Conservation (phyloP, 176 grass and related monocot species). For the Bonia amplexicaulis region DNA sequence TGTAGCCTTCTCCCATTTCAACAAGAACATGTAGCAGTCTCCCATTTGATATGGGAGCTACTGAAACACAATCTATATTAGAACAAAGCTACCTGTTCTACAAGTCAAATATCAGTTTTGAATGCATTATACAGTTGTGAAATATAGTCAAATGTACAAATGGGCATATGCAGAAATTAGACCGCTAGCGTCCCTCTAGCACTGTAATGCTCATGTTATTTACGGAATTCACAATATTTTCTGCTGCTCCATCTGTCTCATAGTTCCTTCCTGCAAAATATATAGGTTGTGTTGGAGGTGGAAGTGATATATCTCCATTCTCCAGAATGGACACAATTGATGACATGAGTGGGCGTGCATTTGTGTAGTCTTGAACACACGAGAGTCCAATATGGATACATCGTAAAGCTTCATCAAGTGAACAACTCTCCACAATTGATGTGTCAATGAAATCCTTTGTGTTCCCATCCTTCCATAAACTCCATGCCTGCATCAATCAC, state of each 20-base stretch:
- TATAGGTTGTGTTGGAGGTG: conserved; percentile 16
- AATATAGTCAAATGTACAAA: background rate
- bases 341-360: conserved; percentile 45
- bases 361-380: conserved; percentile 40
- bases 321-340: conserved; percentile 35
- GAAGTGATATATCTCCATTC: conserved; percentile 2
- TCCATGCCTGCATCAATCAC: conserved; percentile 29
- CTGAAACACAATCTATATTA: background rate
- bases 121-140: background rate
- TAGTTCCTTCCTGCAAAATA: conserved; percentile 16
- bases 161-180: background rate
- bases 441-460: background rate
- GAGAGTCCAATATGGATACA: conserved; percentile 37
- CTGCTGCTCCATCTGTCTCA: too few species aligned
- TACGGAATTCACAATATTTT: background rate
- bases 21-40: too few species aligned
- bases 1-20: too few species aligned
- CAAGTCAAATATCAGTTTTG: background rate
- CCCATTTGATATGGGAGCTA: too few species aligned
- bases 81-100: background rate
- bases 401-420: conserved; percentile 15
- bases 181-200: background rate
- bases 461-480: conserved; percentile 19
- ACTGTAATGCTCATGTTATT: conserved; percentile 1
- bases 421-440: background rate